These are phyloP conservation scores for Leccinum incarnatum DNA, from an alignment of 768 basidiomycete genomes.

Conservation along the genomic window DNA sequence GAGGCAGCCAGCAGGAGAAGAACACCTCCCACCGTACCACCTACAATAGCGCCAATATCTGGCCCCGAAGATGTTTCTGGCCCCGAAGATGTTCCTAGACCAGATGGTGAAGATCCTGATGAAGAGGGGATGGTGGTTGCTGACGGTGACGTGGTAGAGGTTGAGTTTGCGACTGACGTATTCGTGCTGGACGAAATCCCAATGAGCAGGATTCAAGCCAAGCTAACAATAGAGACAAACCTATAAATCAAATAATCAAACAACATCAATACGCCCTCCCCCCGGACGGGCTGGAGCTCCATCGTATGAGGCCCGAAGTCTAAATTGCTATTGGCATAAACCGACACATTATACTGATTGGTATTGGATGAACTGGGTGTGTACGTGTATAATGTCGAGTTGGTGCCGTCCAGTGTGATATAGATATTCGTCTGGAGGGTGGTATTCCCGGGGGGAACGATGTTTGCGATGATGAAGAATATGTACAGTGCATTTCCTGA, in stretches of 20 bases:
- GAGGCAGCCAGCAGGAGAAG: background rate
- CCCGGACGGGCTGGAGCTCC: slow-evolving; percentile 4
- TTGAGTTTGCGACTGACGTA: background rate
- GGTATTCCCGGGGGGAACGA: background rate
- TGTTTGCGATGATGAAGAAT: slow-evolving; percentile 18
- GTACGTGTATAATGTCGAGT: background rate
- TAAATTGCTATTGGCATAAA: slow-evolving; percentile 12
- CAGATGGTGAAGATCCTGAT: background rate
- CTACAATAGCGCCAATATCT: slow-evolving; percentile 4
- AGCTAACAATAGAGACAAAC: slow-evolving; percentile 1
- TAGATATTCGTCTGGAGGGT: background rate
- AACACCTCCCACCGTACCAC: slow-evolving; percentile 8
- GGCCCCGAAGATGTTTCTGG: background rate
- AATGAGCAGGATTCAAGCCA: background rate
- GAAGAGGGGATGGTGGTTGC: background rate
- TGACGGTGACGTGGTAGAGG: background rate
- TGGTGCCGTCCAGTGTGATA: slow-evolving; percentile 7
- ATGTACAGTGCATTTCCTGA: slow-evolving; percentile 16
- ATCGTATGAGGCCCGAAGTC: slow-evolving; percentile 6
- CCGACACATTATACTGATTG: slow-evolving; percentile 13
- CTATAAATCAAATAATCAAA: slow-evolving; percentile 22
- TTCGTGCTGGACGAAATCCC: background rate
- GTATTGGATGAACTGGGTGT: background rate
- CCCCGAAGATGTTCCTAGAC: background rate
- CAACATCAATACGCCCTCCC: slow-evolving; percentile 3